Base-by-base conservation (phyloP, 2,329 filamentous ascomycete genomes). In the Sporothrix protearum region DNA sequence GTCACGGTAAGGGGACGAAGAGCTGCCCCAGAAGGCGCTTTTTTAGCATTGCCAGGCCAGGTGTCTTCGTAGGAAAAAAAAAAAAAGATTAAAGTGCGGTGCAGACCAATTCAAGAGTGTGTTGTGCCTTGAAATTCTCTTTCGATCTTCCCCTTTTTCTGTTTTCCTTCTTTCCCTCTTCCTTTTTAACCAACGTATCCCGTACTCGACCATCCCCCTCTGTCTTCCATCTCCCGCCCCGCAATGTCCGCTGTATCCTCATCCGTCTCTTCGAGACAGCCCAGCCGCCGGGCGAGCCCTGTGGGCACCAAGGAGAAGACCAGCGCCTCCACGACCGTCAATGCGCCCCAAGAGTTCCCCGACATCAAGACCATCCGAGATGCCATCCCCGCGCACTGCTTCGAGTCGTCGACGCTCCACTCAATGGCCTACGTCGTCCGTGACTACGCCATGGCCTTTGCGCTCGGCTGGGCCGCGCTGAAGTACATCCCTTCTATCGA, bases 331-430 rank as follows among this genome's bases (percentile, higher is more conserved):
- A 4, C 7, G 49, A 45, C 57, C n/a, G 33, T 30, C 45, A 22
- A 59, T 30, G 33, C 59, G n/a, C 51, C 70, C 19, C 7, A 22
- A 2, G 47, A 75, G 73, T 82, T 83, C 73, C 84, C 84, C 59
- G 83, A 85, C 80, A 97, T 99, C 87, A 97, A 97, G 86, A 89
- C 98, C 79, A 96, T 99, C 80, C 91, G 93, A 79, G 92, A 97
- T 83, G 95, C 95, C 80, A 99, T 99, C 76, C 96, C 96, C 74
- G 93, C 94, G 82, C 96, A 97, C 86, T 99, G 96, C 88, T 98
- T 92, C 82, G 87, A 97, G 85, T 91, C 96, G 73, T 97, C 93
- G 68, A 92, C 88, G 73, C 80, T 88, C 76, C 88, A 83, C 75
- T 92, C 94, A 75, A 85, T 97, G 79, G 83, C 80, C 78, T 98